phyloP scores from a whole-genome alignment of 1,284 basidiomycete species.

The Limonomyces culmigenus region DNA sequence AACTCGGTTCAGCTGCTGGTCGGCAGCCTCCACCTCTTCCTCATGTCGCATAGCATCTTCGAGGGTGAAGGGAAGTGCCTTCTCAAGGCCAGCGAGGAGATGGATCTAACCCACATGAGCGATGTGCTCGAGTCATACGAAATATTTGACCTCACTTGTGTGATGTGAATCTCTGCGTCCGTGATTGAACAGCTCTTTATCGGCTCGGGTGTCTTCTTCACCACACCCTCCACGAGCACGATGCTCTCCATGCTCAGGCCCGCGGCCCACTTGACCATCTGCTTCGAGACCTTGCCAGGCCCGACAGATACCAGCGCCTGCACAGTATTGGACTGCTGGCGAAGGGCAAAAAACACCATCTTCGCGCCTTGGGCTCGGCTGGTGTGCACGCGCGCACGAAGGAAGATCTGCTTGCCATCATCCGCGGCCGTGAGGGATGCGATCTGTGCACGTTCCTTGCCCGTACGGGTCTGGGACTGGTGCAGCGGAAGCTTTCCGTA shows the following conservation, averaged over 20 bases:
- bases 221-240: conserved; percentile 74
- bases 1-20: conserved; percentile 56
- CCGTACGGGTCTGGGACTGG: conserved; percentile 68
- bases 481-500: conserved; percentile 89
- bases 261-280: conserved; percentile 93
- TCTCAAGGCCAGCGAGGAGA: conserved; percentile 67
- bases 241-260: conserved; percentile 78
- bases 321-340: conserved; percentile 80
- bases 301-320: conserved; percentile 75
- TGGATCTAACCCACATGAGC: conserved; percentile 41
- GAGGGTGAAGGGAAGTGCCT: conserved; percentile 75
- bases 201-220: conserved; percentile 71
- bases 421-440: conserved; percentile 45
- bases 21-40: conserved; percentile 49
- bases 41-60: conserved; percentile 88
- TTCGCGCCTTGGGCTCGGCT: conserved; percentile 84
- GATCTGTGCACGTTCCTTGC: conserved; percentile 40
- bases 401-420: conserved; percentile 66
- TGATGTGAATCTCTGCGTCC: conserved; percentile 80
- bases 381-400: conserved; percentile 87
- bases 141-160: conserved; percentile 34
- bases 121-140: conserved; percentile 6
- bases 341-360: conserved; percentile 88
- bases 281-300: conserved; percentile 80
- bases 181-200: conserved; percentile 85